These are phyloP conservation scores for Pisolithus tinctorius DNA, from an alignment of 768 basidiomycete genomes.

Conservation along the genomic window DNA sequence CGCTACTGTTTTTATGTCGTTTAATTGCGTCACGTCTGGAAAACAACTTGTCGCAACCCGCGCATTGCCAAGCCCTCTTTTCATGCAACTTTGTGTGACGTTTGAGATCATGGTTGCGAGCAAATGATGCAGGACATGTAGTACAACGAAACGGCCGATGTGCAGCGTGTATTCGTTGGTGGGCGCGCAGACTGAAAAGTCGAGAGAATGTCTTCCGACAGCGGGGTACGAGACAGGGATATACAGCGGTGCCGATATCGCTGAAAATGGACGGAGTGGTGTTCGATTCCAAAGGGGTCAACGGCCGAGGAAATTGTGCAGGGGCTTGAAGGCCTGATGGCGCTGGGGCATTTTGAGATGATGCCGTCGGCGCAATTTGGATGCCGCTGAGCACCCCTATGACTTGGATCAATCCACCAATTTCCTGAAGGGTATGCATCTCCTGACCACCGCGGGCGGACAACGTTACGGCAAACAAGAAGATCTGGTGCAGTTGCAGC, in stretches of 20 bases:
- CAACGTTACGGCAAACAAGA: slow-evolving; percentile 72
- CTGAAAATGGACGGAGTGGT: slow-evolving; percentile 20
- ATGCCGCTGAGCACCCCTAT: slow-evolving; percentile 75
- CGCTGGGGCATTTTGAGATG: slow-evolving; percentile 26
- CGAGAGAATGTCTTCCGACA: slow-evolving; percentile 68
- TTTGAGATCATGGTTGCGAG: slow-evolving; percentile 74
- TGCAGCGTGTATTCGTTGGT: slow-evolving; percentile 58
- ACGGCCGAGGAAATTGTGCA: slow-evolving; percentile 27
- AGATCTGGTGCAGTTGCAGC: slow-evolving; percentile 66
- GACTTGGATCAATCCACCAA: slow-evolving; percentile 77
- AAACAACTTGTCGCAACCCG: slow-evolving; percentile 68
- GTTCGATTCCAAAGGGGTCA: slow-evolving; percentile 19
- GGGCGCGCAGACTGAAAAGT: slow-evolving; percentile 61
- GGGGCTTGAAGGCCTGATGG: slow-evolving; percentile 16
- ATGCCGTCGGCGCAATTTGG: slow-evolving; percentile 45
- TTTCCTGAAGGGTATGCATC: slow-evolving; percentile 61
- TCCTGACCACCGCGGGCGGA: slow-evolving; percentile 45
- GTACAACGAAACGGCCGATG: slow-evolving; percentile 62
- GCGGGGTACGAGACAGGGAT: slow-evolving; percentile 61
- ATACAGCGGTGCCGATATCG: slow-evolving; percentile 71
- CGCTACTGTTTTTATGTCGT: slow-evolving; percentile 61
- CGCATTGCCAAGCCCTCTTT: slow-evolving; percentile 66
- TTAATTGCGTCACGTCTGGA: slow-evolving; percentile 76
- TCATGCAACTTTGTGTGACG: slow-evolving; percentile 71
- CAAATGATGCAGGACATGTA: slow-evolving; percentile 67